Evolutionary conservation across 192 early-diverging fungal genomes (phyloP), one percentile per base, ranked within the genome.

Genomic region (Coemansia sp.): DNA sequence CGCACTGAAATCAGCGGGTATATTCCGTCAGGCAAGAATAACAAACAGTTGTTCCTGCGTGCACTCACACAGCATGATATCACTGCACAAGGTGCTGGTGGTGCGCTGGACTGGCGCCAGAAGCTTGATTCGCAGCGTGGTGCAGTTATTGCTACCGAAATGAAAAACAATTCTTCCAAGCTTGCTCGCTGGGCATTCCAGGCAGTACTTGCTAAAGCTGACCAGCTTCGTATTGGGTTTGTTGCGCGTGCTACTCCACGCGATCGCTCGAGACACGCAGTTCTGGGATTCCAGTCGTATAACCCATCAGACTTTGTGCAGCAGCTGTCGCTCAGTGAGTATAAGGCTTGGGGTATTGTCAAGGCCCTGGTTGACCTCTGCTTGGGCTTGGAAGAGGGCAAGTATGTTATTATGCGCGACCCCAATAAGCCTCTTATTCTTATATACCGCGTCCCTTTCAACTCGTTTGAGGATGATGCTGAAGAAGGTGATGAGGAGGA

Each of bases 151-250:
- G 95, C 95, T 0, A 93, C 93, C 26, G 97, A 98, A 71, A 93
- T 96, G 86, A 95, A 92, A 83, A 99, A 98, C 84, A 98, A 99
- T 86, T 86, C 88, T 61, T 89, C 90, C 82, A 96, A 97, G 73
- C 84, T 99, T 27, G 88, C 94, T 23, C 86, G 93, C 57, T 99
- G 97, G 97, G 91, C 94, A n/a, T 84, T 93, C 56, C 95, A 99
- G 82, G 87, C 86, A 34, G 74, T 97, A 24, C 83, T 99, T 56
- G 83, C 93, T 30, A 94, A 89, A n/a, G 91, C 88, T 24, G 91
- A 94, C 49, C 89, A 94, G 76, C 64, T 99, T 69, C 93, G 94
- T 71, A 73, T 99, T 41, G 97, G 96, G 50, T 91, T 88, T 74
- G 88, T 96, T 38, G 84, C 88, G 7, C 90, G 97, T 62, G 78